Evolutionary conservation across 345 rosid species (phyloP).

Genomic region (Murraya koenigii): DNA sequence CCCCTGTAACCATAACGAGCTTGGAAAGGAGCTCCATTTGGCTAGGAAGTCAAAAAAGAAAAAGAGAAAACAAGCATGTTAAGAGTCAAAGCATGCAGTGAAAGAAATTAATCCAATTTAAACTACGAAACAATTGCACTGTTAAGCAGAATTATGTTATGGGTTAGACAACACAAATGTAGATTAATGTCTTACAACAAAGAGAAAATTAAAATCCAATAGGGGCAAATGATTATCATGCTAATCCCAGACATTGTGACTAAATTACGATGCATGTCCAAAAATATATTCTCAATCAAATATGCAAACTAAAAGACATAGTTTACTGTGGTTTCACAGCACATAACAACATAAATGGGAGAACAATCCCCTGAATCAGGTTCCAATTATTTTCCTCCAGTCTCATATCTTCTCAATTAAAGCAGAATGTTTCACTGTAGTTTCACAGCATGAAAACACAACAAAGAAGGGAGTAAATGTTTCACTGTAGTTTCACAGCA

Average conservation of each 20-base stretch:
- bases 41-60: conserved; percentile 27
- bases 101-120: not conserved
- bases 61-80: not conserved
- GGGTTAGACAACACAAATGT: not conserved
- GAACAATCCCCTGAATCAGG: not conserved
- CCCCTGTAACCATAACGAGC: conserved; percentile 60
- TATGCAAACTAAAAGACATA: too few relatives aligned
- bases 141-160: not conserved
- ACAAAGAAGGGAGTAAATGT: too few relatives aligned
- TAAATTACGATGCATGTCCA: not conserved
- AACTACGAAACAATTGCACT: not conserved
- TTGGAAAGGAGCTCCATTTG: conserved; percentile 63
- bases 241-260: too few relatives aligned
- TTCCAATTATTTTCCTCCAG: not conserved
- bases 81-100: conserved; percentile 16
- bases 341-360: not conserved
- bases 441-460: too few relatives aligned
- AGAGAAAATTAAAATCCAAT: not conserved
- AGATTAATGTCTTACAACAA: not conserved
- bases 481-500: too few relatives aligned
- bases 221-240: too few relatives aligned
- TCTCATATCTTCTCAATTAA: too few relatives aligned
- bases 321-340: not conserved
- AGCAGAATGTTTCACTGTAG: too few relatives aligned
- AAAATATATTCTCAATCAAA: not conserved